A percentile compares a stretch with the other conserved stretches of the same genome.
These are phyloP conservation scores for Monosporozyma siamensis DNA, from an alignment of 805 yeast species.

Conservation along the genomic window DNA sequence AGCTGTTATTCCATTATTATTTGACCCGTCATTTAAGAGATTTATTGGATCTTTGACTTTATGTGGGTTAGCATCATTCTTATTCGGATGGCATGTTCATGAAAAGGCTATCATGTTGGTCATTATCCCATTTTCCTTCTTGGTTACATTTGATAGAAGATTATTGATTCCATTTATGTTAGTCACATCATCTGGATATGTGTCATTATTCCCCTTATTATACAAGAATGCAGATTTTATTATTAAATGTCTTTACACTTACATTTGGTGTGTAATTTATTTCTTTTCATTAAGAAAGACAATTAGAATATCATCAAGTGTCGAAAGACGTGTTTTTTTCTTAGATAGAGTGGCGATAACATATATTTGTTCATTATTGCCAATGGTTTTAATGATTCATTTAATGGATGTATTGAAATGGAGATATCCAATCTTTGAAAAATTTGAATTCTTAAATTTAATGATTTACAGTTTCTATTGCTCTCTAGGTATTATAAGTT, in stretches of 20 bases:
- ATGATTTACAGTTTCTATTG: constrained; percentile 84
- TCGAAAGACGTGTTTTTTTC: constrained; percentile 44
- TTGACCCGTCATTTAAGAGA: constrained; percentile 65
- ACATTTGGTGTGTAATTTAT: constrained; percentile 77
- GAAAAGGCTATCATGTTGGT: constrained; percentile 92
- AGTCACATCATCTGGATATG: constrained; percentile 70
- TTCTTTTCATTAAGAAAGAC: constrained; percentile 65
- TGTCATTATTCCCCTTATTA: constrained; percentile 79
- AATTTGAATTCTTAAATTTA: constrained; percentile 63
- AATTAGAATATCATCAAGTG: constrained; percentile 36
- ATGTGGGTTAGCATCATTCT: constrained; percentile 83
- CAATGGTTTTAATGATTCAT: constrained; percentile 44
- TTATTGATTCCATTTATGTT: constrained; percentile 63
- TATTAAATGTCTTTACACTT: constrained; percentile 65
- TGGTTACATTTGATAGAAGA: constrained; percentile 62
- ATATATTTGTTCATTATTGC: constrained; percentile 59
- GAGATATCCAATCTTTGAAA: constrained; percentile 44
- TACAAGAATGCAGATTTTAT: constrained; percentile 73
- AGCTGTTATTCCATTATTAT: constrained; percentile 60
- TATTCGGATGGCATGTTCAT: constrained; percentile 99
- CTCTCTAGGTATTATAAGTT: constrained; percentile 68
- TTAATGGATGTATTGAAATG: constrained; percentile 47
- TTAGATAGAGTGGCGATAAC: constrained; percentile 61
- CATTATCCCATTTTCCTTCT: constrained; percentile 77
- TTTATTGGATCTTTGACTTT: constrained; percentile 78